phyloP scores from a whole-genome alignment of 805 yeast genomes.

The Ogataea ramenticola region DNA sequence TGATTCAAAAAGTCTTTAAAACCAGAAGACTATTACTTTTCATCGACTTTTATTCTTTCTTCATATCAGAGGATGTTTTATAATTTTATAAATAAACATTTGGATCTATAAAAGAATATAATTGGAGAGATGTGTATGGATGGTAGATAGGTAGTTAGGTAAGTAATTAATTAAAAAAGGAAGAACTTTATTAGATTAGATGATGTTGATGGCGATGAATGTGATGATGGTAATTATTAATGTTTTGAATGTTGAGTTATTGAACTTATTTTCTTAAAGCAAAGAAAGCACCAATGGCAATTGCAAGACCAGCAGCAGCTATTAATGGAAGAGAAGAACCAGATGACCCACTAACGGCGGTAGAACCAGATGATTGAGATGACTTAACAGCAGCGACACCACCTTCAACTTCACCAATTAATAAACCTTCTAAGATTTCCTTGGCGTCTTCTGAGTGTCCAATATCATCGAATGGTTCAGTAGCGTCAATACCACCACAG shows the following conservation, averaged over 20 bases:
- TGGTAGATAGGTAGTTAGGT: too few relatives aligned
- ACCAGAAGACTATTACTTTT: too few relatives aligned
- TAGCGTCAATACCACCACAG: conserved; percentile 74
- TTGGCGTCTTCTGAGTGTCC: conserved; percentile 98
- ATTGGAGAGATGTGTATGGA: too few relatives aligned
- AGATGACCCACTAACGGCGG: conserved; percentile 14
- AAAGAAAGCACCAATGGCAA: conserved; percentile 39
- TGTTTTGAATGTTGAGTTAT: too few relatives aligned
- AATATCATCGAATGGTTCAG: conserved; percentile 73
- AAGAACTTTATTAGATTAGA: too few relatives aligned
- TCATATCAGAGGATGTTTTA: too few relatives aligned
- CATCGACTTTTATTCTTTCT: too few relatives aligned
- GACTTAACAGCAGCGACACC: conserved; percentile 45
- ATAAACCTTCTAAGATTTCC: conserved; percentile 58
- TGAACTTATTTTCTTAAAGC: conserved; percentile 7
- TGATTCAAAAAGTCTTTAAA: too few relatives aligned
- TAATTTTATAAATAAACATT: too few relatives aligned
- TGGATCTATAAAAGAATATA: background rate
- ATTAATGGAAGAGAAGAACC: conserved; percentile 23
- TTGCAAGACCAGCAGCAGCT: conserved; percentile 28
- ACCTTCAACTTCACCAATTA: conserved; percentile 71
- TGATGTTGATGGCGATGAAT: background rate
- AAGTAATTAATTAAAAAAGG: too few relatives aligned
- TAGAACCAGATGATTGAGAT: conserved; percentile 7
- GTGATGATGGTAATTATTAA: background rate